Base-by-base conservation (phyloP, 164 flowering plant species). In the Tetracentron sinense region DNA sequence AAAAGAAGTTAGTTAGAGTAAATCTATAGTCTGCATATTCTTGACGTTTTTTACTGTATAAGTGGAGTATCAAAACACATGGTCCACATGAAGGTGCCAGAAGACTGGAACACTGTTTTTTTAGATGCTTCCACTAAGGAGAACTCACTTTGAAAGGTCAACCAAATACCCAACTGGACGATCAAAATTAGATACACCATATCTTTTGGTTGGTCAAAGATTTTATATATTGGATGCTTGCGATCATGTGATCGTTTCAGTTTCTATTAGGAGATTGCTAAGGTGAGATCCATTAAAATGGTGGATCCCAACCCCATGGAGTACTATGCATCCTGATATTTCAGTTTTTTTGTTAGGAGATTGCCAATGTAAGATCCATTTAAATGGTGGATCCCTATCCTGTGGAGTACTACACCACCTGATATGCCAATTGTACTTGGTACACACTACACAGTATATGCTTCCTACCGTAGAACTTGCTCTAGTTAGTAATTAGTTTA, bases 391-490 rank as follows among this genome's bases (percentile, higher is more conserved):
- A 49, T 20, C 23, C 7, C 52, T 20, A 49, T 20, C 25, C 11
- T 25, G 21, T 20, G 52, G 7, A 20, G 25, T 49, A 22, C 22
- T 21, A 21, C 22, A 49, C 21, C 12, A 7, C 6, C 21, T 49
- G 52, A 49, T 49, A 20, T 20, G 20, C 52, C 25, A 49, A 20
- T 49, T 49, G 21, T 49, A 49, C 52, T 49, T 49, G 52, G 52
- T 49, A 21, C 7, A 21, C 21, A 6, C 16, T 52, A 23, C 25
- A 38, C 14, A 10, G 14, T 38, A 38, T 10, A 3, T 2, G 8
- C 2, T 38, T 38, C 44, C 8, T 38, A 38, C 4, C 38, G 2
- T 38, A 16, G 5, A 38, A 38, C 8, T 8, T n/a, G 14, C 14
- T 3, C 2, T 38, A 16, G 14, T 38, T 10, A 38, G 44, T 38